These are phyloP conservation scores for Acrocalymma vagum DNA, from an alignment of 2,329 filamentous ascomycete species.

Conservation along the genomic window DNA sequence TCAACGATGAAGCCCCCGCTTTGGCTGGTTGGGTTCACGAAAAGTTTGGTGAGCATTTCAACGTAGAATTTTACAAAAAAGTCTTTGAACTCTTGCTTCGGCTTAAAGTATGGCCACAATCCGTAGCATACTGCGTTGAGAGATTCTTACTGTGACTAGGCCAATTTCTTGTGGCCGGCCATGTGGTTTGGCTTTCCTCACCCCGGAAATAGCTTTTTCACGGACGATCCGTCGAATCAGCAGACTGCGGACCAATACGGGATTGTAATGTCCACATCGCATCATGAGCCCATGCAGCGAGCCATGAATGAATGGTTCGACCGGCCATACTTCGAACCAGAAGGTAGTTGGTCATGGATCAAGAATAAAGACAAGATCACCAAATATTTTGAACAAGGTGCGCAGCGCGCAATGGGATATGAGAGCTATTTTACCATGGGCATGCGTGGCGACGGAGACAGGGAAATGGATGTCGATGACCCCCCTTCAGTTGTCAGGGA, in stretches of 20 bases:
- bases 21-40: constrained; percentile 69
- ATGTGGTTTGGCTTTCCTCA: constrained; percentile 27
- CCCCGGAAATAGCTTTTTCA: constrained; percentile 25
- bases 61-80: constrained; percentile 14
- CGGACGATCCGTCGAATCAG: constrained; percentile 23
- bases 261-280: constrained; percentile 25
- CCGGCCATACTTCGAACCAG: no score
- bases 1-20: constrained; percentile 72
- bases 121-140: constrained; percentile 12
- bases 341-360: constrained; percentile 12
- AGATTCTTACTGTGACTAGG: no score
- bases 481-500: constrained; percentile 11
- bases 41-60: constrained; percentile 32
- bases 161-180: constrained; percentile 30
- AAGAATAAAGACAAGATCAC: constrained; percentile 15
- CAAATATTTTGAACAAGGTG: constrained; percentile 10
- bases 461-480: constrained; percentile 9
- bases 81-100: constrained; percentile 19
- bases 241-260: constrained; percentile 24
- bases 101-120: constrained; percentile 7
- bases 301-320: constrained; percentile 27
- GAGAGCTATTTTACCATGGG: constrained; percentile 16
- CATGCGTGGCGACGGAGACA: constrained; percentile 17
- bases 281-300: constrained; percentile 28
- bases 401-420: constrained; percentile 1